Percentiles rank a stretch among this genome's conserved stretches.
Conservation (phyloP, 75 land plant genomes). For the Adiantum capillusveneris region DNA sequence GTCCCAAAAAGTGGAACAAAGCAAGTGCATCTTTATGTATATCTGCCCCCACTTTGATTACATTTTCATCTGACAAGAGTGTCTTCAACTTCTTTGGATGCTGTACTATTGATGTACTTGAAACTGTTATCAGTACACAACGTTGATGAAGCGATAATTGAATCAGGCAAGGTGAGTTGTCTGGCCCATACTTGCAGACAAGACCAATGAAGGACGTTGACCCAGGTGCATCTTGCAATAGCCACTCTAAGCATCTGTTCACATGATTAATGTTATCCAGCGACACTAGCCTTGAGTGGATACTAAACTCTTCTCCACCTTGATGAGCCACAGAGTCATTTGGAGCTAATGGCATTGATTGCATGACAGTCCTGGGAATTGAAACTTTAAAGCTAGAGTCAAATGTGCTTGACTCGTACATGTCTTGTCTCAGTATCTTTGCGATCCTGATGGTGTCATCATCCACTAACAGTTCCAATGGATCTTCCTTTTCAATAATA, state of each 20-base stretch:
- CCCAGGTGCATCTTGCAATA: background rate
- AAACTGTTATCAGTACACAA: background rate
- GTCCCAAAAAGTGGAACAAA: slow-evolving; percentile 3
- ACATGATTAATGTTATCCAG: background rate
- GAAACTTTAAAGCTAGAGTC: background rate
- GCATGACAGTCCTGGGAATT: background rate
- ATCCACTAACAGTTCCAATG: background rate
- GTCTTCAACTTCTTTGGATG: background rate
- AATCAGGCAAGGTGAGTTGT: background rate
- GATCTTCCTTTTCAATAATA: background rate
- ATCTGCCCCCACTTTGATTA: background rate
- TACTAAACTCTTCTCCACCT: slow-evolving; percentile 1
- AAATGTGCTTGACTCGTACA: background rate
- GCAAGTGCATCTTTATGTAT: slow-evolving; percentile 7
- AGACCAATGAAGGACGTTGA: slow-evolving; percentile 1
- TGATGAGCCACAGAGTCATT: slow-evolving; percentile 1
- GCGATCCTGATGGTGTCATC: background rate
- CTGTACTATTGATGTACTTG: background rate
- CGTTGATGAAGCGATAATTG: background rate
- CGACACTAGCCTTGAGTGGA: background rate
- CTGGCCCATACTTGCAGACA: slow-evolving; percentile 1
- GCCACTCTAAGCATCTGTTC: background rate
- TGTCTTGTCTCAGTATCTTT: background rate
- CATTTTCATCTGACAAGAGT: slow-evolving; percentile 1
- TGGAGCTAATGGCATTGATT: slow-evolving; percentile 6